Conservation (phyloP, 2,329 filamentous ascomycete genomes). For the Colletotrichum plurivorum region DNA sequence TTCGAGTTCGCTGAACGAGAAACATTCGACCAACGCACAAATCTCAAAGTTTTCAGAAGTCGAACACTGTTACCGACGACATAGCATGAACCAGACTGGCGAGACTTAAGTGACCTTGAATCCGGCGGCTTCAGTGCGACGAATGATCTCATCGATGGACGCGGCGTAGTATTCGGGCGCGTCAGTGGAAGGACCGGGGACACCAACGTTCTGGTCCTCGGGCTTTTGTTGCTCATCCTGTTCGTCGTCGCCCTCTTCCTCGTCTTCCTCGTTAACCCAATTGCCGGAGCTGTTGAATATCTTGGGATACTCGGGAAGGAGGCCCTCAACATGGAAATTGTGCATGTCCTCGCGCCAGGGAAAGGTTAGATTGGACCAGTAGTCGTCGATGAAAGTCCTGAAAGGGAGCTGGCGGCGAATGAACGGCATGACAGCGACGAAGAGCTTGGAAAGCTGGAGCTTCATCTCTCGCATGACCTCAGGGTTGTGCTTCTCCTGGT, state of each 20-base stretch:
- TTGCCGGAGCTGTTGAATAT: slow-evolving; percentile 18
- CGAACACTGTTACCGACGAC: too few relatives aligned
- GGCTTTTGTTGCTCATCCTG: background rate
- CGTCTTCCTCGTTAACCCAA: slow-evolving; percentile 18
- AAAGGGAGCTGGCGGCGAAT: slow-evolving; percentile 27
- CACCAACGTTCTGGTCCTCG: background rate
- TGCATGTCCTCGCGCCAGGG: slow-evolving; percentile 38
- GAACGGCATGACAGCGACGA: slow-evolving; percentile 30
- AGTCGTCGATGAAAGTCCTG: background rate
- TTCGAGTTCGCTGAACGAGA: too few relatives aligned
- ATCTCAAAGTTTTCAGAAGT: too few relatives aligned
- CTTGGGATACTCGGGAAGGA: slow-evolving; percentile 22
- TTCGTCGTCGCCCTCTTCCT: background rate
- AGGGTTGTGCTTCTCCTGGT: slow-evolving; percentile 20
- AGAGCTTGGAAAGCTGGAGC: slow-evolving; percentile 23
- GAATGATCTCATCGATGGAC: slow-evolving; percentile 27
- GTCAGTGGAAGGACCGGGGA: slow-evolving; percentile 1
- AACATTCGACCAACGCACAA: too few relatives aligned
- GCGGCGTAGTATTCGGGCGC: slow-evolving; percentile 11
- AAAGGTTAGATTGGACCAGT: slow-evolving; percentile 32
- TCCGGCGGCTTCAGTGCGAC: slow-evolving; percentile 2
- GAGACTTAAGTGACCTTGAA: background rate
- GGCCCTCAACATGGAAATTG: slow-evolving; percentile 25
- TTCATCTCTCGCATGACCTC: slow-evolving; percentile 33
- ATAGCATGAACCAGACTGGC: too few relatives aligned